These are phyloP conservation scores for Clohesyomyces aquaticus DNA, from an alignment of 495 filamentous ascomycete genomes.

Conservation along the genomic window DNA sequence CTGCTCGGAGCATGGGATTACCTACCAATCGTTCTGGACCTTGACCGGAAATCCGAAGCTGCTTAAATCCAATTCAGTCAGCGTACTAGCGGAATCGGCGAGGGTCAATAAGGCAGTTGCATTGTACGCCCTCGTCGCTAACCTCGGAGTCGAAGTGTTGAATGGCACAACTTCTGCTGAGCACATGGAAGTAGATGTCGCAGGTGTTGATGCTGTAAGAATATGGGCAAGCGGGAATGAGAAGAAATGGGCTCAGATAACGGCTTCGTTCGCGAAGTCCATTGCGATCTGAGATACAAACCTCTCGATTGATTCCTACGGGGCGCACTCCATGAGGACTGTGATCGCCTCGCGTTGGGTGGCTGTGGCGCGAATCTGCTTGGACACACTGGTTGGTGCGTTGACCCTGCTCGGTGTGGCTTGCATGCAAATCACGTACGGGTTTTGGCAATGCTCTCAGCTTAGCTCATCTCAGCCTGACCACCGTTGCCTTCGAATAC, in stretches of 20 bases:
- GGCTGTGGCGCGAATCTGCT: no score
- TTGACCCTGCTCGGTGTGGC: no score
- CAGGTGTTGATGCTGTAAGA: constrained; percentile 56
- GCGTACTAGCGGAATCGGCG: constrained; percentile 53
- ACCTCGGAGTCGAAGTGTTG: constrained; percentile 63
- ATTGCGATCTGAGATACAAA: neutral
- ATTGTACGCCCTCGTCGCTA: constrained; percentile 69
- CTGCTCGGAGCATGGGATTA: constrained; percentile 61
- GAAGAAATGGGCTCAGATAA: constrained; percentile 14
- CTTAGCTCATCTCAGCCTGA: no score
- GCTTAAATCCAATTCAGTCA: constrained; percentile 56
- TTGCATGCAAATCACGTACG: no score
- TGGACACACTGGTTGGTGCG: no score
- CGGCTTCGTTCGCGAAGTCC: neutral
- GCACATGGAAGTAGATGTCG: constrained; percentile 70
- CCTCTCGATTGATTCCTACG: neutral
- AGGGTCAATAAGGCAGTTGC: constrained; percentile 58
- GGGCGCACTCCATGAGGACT: neutral
- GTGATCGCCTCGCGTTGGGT: no score
- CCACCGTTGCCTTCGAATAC: no score
- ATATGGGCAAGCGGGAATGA: constrained; percentile 40
- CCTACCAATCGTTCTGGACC: constrained; percentile 82
- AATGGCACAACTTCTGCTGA: constrained; percentile 68
- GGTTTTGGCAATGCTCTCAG: no score
- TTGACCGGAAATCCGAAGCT: constrained; percentile 71